Conservation (phyloP, 192 early-diverging fungal genomes). For the Bifiguratus adelaidae region DNA sequence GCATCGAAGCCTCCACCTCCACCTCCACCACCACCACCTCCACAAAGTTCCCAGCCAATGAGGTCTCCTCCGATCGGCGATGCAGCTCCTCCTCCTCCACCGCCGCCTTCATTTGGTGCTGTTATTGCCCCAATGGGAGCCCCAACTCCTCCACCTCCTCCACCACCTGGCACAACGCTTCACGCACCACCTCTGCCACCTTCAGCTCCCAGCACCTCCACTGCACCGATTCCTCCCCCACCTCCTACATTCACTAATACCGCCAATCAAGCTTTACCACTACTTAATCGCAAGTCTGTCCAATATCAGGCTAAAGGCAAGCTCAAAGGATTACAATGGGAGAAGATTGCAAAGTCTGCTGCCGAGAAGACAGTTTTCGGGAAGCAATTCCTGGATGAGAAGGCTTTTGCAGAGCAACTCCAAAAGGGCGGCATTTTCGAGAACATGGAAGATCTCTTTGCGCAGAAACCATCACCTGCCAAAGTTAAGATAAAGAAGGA, state of each 20-base stretch:
- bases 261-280: constrained; percentile 14
- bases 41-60: neutral
- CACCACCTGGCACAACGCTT: constrained; percentile 6
- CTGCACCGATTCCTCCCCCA: constrained; percentile 3
- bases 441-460: constrained; percentile 59
- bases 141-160: constrained; percentile 18
- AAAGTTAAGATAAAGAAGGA: constrained; percentile 25
- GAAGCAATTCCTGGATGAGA: constrained; percentile 29
- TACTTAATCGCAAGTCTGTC: constrained; percentile 52
- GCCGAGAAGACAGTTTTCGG: constrained; percentile 61
- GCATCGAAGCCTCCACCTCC: constrained; percentile 10
- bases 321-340: constrained; percentile 69
- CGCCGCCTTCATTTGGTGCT: constrained; percentile 8
- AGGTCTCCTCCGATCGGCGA: too few relatives aligned
- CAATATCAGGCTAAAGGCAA: constrained; percentile 56
- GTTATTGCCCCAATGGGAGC: neutral
- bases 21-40: constrained; percentile 1
- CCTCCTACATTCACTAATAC: constrained; percentile 10
- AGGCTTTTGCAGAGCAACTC: constrained; percentile 39
- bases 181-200: constrained; percentile 25
- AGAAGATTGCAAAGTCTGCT: constrained; percentile 54
- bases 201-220: constrained; percentile 7
- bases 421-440: constrained; percentile 51
- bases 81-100: constrained; percentile 4
- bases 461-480: constrained; percentile 43